Conservation (phyloP, 805 yeast species). For the Groenewaldozyma salmanticensis region DNA sequence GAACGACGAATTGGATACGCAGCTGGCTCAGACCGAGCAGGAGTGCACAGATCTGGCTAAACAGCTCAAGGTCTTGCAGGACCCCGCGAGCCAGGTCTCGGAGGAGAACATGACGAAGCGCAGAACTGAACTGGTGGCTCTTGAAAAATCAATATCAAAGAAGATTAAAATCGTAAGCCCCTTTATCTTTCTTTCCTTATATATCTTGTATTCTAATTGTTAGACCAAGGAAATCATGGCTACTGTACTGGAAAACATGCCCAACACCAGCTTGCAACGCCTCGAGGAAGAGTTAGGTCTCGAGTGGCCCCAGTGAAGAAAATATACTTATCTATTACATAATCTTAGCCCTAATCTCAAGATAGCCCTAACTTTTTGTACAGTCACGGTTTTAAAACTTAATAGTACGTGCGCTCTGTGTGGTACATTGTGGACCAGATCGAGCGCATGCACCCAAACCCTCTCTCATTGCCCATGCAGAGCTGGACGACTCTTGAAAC, state of each 20-base stretch:
- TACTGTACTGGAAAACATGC: constrained; percentile 1
- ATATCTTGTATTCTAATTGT: neutral
- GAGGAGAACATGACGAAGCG: neutral
- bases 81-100: neutral
- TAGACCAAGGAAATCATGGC: neutral
- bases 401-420: too few relatives aligned
- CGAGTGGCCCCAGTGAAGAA: too few relatives aligned
- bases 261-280: neutral
- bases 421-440: too few relatives aligned
- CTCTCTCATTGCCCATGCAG: too few relatives aligned
- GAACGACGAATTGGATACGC: neutral
- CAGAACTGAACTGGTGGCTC: too few relatives aligned
- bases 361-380: too few relatives aligned
- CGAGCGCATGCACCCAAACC: too few relatives aligned
- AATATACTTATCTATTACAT: too few relatives aligned
- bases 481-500: too few relatives aligned
- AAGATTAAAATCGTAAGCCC: neutral
- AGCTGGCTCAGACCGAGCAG: neutral
- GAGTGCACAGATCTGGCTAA: neutral
- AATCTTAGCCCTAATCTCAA: too few relatives aligned
- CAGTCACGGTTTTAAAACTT: too few relatives aligned
- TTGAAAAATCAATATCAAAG: too few relatives aligned
- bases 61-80: neutral
- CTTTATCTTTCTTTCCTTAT: neutral
- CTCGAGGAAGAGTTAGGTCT: constrained; percentile 3